Conservation (phyloP, 31 red algal genomes). For the Endocladia muricata region DNA sequence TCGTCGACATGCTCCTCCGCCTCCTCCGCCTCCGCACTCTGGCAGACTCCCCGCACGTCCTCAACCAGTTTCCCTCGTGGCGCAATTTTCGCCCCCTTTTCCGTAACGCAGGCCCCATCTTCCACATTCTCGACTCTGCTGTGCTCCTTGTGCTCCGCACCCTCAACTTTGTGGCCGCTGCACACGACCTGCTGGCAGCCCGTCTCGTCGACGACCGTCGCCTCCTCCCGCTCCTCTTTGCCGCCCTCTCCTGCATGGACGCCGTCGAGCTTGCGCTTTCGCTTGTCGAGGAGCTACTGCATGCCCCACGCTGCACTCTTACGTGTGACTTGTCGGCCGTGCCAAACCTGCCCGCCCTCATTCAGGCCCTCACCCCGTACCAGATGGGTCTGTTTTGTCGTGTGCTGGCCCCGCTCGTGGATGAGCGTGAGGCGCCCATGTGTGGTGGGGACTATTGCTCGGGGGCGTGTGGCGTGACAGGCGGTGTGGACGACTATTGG, state of each 20-base stretch:
- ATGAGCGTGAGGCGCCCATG: slow-evolving; percentile 35
- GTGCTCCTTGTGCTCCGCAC: slow-evolving; percentile 9
- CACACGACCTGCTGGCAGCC: background rate
- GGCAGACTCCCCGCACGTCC: background rate
- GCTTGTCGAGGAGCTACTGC: slow-evolving; percentile 43
- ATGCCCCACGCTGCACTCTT: background rate
- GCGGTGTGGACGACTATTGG: background rate
- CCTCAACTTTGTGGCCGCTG: slow-evolving; percentile 12
- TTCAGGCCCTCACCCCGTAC: slow-evolving; percentile 31
- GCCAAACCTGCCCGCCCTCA: slow-evolving; percentile 4
- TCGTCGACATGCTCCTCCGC: background rate
- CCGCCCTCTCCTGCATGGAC: slow-evolving; percentile 17
- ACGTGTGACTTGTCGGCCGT: slow-evolving; percentile 39
- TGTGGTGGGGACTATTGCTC: slow-evolving; percentile 25
- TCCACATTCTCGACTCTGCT: slow-evolving; percentile 7
- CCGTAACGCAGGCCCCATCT: background rate
- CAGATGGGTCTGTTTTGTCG: slow-evolving; percentile 52
- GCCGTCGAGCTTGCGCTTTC: slow-evolving; percentile 33
- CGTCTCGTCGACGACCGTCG: slow-evolving; percentile 1
- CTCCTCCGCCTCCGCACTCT: background rate
- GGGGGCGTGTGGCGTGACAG: slow-evolving; percentile 8
- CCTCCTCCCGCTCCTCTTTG: slow-evolving; percentile 39
- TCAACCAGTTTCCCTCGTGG: background rate
- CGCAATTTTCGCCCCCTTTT: background rate
- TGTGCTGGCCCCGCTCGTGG: slow-evolving; percentile 41